Base-by-base conservation (phyloP, 164 flowering plant species). In the Nymphaea colorata region DNA sequence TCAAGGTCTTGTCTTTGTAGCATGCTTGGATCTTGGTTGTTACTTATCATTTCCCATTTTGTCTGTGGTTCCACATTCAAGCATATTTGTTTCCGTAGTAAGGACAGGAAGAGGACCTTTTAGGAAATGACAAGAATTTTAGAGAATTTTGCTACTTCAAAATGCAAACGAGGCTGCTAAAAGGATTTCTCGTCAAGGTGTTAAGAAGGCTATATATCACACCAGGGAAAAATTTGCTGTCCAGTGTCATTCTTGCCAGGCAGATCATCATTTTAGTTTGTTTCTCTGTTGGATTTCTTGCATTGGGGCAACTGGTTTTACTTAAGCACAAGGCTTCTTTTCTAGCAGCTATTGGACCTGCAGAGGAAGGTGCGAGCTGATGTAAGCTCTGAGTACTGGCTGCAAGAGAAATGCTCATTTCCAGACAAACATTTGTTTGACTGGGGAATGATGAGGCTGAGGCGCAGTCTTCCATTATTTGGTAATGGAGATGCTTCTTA, bases 341-440 rank as follows among this genome's bases (percentile, higher is more conserved):
- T 73, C 68, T 80, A 17, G 70, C 91, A 92, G 99, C 85, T 93
- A 66, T 83, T 79, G 17, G 97, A 86, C 53, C 81, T 92, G 79
- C 99, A 95, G 73, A 80, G 74, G 66, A 95, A 85, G 77, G 91
- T 92, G 67, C 89, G 97, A 15, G 76, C 87, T 71, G 89, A 85
- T 66, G 93, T 95, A 74, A 83, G 88, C 81, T 78, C 93, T 61
- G 99, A 95, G 75, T 86, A 85, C 74, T 86, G 93, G 96, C 84
- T 95, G 44, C 90, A 79, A 6, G 67, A 80, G 65, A 80, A 78
- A 62, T 95, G 99, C 81, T 87, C 88, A 64, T 78, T 73, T 75
- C 96, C 96, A 43, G 90, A 86, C 66, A 82, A 77, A 67, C 90
- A 87, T 63, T 75, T 95, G 64, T 95, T 81, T 76, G 96, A 95